Conservation (phyloP, 495 filamentous ascomycete genomes). For the Lophiotrema nucula region DNA sequence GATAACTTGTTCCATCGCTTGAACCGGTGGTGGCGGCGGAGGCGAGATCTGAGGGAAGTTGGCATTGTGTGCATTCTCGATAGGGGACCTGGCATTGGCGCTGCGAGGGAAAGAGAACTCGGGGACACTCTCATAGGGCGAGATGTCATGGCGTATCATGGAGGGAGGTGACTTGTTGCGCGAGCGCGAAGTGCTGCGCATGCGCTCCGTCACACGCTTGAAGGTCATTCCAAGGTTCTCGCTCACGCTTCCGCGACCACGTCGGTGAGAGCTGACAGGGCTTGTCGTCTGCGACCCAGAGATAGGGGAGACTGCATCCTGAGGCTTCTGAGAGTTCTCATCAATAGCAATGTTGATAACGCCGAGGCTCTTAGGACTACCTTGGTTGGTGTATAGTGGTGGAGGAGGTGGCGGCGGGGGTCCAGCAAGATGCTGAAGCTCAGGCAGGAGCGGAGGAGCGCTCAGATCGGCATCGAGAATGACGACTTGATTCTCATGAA, state of each 20-base stretch:
- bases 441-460: constrained; percentile 66
- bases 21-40: constrained; percentile 21
- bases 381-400: constrained; percentile 47
- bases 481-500: constrained; percentile 47
- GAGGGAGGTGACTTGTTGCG: constrained; percentile 40
- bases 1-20: constrained; percentile 30
- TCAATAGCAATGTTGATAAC: constrained; percentile 46
- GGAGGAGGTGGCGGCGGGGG: constrained; percentile 68
- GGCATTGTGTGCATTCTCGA: constrained; percentile 26
- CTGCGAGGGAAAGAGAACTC: constrained; percentile 34
- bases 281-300: constrained; percentile 24
- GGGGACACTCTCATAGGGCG: constrained; percentile 42
- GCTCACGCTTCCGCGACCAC: constrained; percentile 41
- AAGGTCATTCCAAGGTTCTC: constrained; percentile 43
- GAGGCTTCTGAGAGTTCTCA: constrained; percentile 22
- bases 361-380: constrained; percentile 27
- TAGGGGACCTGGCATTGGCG: constrained; percentile 29
- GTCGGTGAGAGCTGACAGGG: constrained; percentile 35
- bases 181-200: constrained; percentile 42
- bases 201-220: constrained; percentile 40
- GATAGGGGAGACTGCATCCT: constrained; percentile 18
- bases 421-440: constrained; percentile 77
- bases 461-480: constrained; percentile 36
- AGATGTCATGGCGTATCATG: constrained; percentile 18
- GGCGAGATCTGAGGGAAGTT: constrained; percentile 19